Evolutionary conservation across 2,329 filamentous ascomycete genomes (phyloP).

Genomic region (Alternaria brassicae): DNA sequence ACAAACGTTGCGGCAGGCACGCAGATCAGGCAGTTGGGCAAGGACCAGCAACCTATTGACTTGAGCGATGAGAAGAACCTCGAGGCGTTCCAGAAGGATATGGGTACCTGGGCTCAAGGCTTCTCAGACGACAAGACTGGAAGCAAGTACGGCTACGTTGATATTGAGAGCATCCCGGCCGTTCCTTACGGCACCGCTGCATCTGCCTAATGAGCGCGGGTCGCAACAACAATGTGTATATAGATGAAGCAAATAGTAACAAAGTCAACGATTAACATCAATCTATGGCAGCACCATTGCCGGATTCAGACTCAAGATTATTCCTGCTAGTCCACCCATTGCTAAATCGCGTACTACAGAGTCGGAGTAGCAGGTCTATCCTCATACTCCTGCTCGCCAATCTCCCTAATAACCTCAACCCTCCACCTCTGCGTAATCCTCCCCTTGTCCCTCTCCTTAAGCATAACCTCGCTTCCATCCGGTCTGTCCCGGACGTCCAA

Average conservation of each 20-base stretch:
- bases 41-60: slow-evolving; percentile 62
- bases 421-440: slow-evolving; percentile 33
- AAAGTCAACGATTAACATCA: background rate
- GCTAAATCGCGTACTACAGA: background rate
- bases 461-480: slow-evolving; percentile 18
- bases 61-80: slow-evolving; percentile 58
- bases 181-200: slow-evolving; percentile 48
- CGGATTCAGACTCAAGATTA: background rate
- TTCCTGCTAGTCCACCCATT: background rate
- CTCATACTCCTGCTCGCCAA: slow-evolving; percentile 17
- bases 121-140: slow-evolving; percentile 50
- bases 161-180: slow-evolving; percentile 49
- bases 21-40: slow-evolving; percentile 62
- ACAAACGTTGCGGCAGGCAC: slow-evolving; percentile 57
- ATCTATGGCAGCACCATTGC: background rate
- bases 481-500: slow-evolving; percentile 31
- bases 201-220: background rate
- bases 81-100: slow-evolving; percentile 58
- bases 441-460: slow-evolving; percentile 22
- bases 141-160: slow-evolving; percentile 56
- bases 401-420: slow-evolving; percentile 25
- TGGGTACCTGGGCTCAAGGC: slow-evolving; percentile 54
- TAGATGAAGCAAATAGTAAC: background rate
- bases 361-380: background rate
- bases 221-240: background rate